Evolutionary conservation across 1,284 basidiomycete genomes (phyloP).

Genomic region (Grifola frondosa): DNA sequence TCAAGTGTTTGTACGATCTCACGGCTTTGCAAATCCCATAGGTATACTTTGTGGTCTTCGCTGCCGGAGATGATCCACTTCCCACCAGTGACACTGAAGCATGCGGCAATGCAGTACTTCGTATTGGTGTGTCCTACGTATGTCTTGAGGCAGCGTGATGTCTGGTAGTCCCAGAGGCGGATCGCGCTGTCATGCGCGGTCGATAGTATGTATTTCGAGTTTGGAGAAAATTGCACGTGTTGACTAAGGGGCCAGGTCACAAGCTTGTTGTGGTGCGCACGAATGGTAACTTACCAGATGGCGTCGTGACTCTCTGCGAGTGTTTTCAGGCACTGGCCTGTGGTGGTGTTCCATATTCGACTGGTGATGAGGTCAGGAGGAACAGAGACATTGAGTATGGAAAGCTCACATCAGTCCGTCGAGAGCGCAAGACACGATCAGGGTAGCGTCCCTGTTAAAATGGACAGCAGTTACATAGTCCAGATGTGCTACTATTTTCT

Average conservation of each 20-base stretch:
- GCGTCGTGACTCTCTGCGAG: constrained; percentile 89
- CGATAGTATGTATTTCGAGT: constrained; percentile 89
- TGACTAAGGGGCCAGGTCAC: constrained; percentile 49
- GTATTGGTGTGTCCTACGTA: constrained; percentile 81
- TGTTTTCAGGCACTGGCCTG: constrained; percentile 95
- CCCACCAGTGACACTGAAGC: constrained; percentile 79
- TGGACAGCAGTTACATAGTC: constrained; percentile 94
- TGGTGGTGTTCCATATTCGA: constrained; percentile 92
- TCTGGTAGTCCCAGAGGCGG: constrained; percentile 94
- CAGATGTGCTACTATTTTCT: constrained; percentile 87
- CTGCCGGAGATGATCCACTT: constrained; percentile 91
- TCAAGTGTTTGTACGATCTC: constrained; percentile 78
- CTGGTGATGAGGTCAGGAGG: constrained; percentile 40
- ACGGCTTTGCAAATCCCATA: constrained; percentile 92
- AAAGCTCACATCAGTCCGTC: constrained; percentile 90
- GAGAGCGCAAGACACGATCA: constrained; percentile 88
- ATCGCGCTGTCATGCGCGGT: constrained; percentile 90
- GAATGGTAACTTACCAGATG: constrained; percentile 61
- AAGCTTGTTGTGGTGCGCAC: background rate
- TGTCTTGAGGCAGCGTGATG: constrained; percentile 88
- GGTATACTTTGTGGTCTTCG: constrained; percentile 86
- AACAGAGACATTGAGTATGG: background rate
- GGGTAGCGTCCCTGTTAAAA: constrained; percentile 89
- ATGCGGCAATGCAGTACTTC: constrained; percentile 77
- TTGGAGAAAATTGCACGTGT: constrained; percentile 91